Conservation (phyloP, 306 rosid species). For the Nissolia schottii region DNA sequence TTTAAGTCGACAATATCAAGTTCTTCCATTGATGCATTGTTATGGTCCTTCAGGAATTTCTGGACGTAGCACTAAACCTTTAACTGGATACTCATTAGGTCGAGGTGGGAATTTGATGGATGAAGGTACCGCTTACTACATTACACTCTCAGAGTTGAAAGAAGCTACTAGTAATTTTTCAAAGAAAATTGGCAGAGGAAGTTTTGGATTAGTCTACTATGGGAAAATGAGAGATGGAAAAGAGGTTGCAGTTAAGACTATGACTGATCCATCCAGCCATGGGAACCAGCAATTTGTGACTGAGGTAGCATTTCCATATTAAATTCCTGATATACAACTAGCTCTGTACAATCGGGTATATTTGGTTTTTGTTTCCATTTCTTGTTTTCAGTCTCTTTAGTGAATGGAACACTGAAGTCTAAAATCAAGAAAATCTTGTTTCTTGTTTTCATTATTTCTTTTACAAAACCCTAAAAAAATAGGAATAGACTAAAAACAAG, state of each 20-base stretch:
- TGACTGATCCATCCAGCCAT: slow-evolving; percentile 74
- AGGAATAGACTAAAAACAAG: too few species aligned
- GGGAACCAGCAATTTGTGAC: slow-evolving; percentile 83
- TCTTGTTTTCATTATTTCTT: too few species aligned
- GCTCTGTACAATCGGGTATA: neutral
- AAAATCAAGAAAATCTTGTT: too few species aligned
- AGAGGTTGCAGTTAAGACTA: slow-evolving; percentile 94
- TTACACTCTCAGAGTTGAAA: slow-evolving; percentile 64
- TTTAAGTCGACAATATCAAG: neutral
- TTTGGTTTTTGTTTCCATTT: too few species aligned
- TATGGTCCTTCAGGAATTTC: slow-evolving; percentile 53
- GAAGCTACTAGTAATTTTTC: slow-evolving; percentile 72
- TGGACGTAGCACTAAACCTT: slow-evolving; percentile 55
- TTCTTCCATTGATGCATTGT: slow-evolving; percentile 22
- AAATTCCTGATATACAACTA: neutral
- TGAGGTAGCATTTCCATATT: slow-evolving; percentile 51
- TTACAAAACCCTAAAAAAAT: too few species aligned
- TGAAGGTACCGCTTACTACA: slow-evolving; percentile 79
- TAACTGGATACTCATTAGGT: slow-evolving; percentile 51
- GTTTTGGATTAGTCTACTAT: slow-evolving; percentile 92
- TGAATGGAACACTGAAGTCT: too few species aligned
- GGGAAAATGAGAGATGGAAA: slow-evolving; percentile 96
- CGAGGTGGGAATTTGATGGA: slow-evolving; percentile 63
- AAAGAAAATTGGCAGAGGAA: slow-evolving; percentile 85
- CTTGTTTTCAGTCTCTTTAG: too few species aligned